A percentile compares a stretch with the other conserved stretches of the same genome.
Evolutionary conservation across 1,284 basidiomycete species (phyloP).

Genomic region (Somion occarium): DNA sequence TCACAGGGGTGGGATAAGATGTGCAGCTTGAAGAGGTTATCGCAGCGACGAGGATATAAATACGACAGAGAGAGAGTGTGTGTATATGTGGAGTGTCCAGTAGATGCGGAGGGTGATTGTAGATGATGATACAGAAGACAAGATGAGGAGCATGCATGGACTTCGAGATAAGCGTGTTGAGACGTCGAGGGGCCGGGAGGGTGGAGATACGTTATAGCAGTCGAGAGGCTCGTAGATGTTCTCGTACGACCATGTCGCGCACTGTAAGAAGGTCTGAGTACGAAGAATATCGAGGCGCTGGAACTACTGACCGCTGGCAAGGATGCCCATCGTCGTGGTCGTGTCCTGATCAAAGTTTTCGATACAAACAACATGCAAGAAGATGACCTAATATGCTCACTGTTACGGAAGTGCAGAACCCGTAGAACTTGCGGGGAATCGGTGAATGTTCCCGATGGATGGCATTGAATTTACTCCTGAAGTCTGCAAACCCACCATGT

Average conservation of each 20-base stretch:
- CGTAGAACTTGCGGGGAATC: constrained; percentile 71
- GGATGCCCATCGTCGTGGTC: constrained; percentile 69
- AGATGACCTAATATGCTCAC: constrained; percentile 29
- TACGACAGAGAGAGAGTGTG: background rate
- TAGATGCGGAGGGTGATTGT: background rate
- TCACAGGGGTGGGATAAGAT: too few relatives aligned
- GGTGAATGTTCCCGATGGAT: constrained; percentile 77
- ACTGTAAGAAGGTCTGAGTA: constrained; percentile 32
- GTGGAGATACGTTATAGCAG: constrained; percentile 20
- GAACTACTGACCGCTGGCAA: constrained; percentile 58
- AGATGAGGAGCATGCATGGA: background rate
- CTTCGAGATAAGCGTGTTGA: background rate
- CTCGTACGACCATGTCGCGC: constrained; percentile 65
- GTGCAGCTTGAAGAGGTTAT: too few relatives aligned
- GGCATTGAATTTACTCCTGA: constrained; percentile 70
- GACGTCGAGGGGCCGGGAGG: background rate
- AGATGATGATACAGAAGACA: background rate
- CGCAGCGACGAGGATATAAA: background rate
- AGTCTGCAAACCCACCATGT: constrained; percentile 48
- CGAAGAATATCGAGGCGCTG: background rate
- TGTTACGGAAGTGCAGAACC: constrained; percentile 75
- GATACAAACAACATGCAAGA: too few relatives aligned
- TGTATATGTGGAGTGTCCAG: background rate
- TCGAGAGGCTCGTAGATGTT: constrained; percentile 42
- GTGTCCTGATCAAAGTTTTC: too few relatives aligned